Percentiles rank a stretch among this genome's conserved stretches.
Evolutionary conservation across 2,329 filamentous ascomycete species (phyloP).

Genomic region (Cladosporium sp.): DNA sequence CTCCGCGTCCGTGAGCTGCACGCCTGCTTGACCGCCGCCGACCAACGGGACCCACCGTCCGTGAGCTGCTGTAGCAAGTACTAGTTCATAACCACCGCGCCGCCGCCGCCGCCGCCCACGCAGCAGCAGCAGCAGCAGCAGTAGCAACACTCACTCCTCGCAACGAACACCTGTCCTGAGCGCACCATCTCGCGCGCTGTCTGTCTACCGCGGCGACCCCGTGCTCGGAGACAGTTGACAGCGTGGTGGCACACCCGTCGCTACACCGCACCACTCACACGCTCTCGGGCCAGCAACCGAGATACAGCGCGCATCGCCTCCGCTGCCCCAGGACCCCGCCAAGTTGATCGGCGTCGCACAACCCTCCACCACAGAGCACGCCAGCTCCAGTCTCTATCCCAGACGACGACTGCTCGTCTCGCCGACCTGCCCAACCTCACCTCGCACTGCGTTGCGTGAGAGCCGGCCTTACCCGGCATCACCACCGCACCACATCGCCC

Average conservation of each 20-base stretch:
- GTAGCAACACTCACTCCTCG: neutral
- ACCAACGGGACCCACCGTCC: neutral
- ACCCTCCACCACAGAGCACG: constrained; percentile 10
- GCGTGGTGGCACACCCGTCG: constrained; percentile 5
- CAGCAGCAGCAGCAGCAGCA: neutral
- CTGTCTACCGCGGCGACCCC: neutral
- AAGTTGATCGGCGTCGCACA: constrained; percentile 12
- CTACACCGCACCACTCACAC: neutral
- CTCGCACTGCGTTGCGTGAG: constrained; percentile 6
- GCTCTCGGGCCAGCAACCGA: constrained; percentile 3
- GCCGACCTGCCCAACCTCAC: neutral
- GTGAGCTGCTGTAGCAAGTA: neutral
- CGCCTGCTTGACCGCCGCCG: constrained; percentile 1
- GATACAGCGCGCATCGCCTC: neutral
- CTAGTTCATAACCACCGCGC: neutral
- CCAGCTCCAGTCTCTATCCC: neutral
- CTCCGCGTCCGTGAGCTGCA: constrained; percentile 7
- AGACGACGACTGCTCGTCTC: neutral
- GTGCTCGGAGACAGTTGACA: constrained; percentile 11
- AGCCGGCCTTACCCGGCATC: neutral
- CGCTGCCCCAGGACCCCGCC: constrained; percentile 3
- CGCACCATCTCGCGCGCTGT: neutral
- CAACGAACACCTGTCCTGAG: neutral
- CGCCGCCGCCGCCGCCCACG: neutral
- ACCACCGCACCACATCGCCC: neutral